Conservation (phyloP, 257 asterid species). For the Coffea eugenioides region DNA sequence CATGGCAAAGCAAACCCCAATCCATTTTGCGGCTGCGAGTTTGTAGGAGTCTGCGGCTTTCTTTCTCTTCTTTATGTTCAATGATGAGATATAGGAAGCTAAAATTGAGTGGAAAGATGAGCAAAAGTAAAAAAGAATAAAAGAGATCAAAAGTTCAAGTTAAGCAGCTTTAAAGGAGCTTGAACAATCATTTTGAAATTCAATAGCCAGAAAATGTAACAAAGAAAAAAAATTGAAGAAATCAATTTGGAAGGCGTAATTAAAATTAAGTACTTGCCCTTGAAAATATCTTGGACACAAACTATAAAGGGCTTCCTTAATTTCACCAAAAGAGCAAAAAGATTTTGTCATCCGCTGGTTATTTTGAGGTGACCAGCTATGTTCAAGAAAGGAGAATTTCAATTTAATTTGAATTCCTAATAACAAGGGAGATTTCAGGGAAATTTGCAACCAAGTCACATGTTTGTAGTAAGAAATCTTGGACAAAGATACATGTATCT, state of each 20-base stretch:
- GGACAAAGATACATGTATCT: neutral
- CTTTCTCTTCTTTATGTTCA: neutral
- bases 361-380: neutral
- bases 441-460: neutral
- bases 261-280: neutral
- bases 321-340: neutral
- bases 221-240: neutral
- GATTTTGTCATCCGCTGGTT: neutral
- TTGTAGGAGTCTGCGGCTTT: neutral
- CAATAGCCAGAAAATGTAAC: neutral
- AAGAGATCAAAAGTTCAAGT: neutral
- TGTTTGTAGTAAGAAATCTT: slow-evolving; percentile 6
- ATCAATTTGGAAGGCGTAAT: neutral
- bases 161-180: neutral
- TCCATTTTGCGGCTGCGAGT: neutral
- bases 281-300: neutral
- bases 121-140: neutral
- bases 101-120: neutral
- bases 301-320: neutral
- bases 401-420: neutral
- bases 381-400: neutral
- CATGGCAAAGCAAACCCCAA: neutral
- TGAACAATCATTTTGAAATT: neutral
- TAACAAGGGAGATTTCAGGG: neutral
- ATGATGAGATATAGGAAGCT: neutral